Conservation (phyloP, 2,329 filamentous ascomycete genomes). For the Ophiostoma novo-ulmi region DNA sequence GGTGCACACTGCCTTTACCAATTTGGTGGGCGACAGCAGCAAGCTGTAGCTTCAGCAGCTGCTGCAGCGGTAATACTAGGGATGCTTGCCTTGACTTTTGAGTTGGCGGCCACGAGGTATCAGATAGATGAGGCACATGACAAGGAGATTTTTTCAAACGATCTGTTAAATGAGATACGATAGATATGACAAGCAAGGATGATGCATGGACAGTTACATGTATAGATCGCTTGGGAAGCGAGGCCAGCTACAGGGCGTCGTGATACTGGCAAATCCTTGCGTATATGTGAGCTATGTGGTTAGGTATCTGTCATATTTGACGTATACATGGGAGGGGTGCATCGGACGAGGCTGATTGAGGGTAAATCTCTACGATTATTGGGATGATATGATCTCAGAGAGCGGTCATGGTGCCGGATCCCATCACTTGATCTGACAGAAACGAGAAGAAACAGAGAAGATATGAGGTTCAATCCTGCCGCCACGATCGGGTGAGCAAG, state of each 20-base stretch:
- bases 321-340: no score
- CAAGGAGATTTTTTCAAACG: background rate
- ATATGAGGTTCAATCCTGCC: background rate
- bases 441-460: background rate
- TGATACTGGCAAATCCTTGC: background rate
- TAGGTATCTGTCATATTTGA: background rate
- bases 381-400: background rate
- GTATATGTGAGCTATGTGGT: background rate
- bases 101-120: background rate
- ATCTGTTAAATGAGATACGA: background rate
- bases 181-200: background rate
- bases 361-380: background rate
- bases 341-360: background rate
- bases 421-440: no score
- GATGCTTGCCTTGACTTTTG: background rate
- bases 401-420: background rate
- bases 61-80: background rate
- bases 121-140: background rate
- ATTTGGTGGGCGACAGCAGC: slow-evolving; percentile 62
- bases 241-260: background rate
- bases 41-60: slow-evolving; percentile 33
- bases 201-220: background rate
- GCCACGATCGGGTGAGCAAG: background rate
- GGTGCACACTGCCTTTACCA: slow-evolving; percentile 74
- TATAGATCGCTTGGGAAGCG: slow-evolving; percentile 1